phyloP scores from a whole-genome alignment of 2,329 filamentous ascomycete species.

The Ophiocordyceps polyrhachis-furcata region DNA sequence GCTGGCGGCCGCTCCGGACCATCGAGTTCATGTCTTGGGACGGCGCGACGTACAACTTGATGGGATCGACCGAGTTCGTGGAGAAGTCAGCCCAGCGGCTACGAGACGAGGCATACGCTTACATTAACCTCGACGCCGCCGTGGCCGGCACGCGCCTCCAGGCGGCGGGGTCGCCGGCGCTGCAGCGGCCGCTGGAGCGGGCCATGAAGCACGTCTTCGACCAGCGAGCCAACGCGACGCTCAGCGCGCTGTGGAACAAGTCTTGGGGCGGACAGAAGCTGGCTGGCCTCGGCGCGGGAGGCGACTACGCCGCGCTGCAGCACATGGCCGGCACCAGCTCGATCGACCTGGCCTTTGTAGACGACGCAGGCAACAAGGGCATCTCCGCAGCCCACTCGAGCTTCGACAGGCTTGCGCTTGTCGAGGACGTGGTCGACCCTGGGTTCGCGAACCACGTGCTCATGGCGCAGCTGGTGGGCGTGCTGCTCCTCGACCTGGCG shows the following conservation, averaged over 20 bases:
- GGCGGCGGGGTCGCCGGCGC: constrained; percentile 66
- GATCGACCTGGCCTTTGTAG: constrained; percentile 64
- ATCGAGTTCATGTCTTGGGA: constrained; percentile 98
- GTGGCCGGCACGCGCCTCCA: constrained; percentile 58
- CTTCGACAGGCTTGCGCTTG: constrained; percentile 82
- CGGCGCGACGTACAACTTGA: constrained; percentile 77
- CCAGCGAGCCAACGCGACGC: constrained; percentile 49
- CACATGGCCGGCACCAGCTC: constrained; percentile 78
- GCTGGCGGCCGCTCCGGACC: constrained; percentile 83
- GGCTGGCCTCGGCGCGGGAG: constrained; percentile 50
- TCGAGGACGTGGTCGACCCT: constrained; percentile 62
- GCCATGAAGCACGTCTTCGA: constrained; percentile 60
- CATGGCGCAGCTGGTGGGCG: constrained; percentile 59
- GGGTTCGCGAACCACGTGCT: constrained; percentile 64
- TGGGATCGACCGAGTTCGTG: constrained; percentile 88
- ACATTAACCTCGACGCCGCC: constrained; percentile 78
- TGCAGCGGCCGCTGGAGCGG: constrained; percentile 51
- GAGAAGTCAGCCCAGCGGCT: constrained; percentile 63
- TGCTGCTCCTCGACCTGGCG: constrained; percentile 71
- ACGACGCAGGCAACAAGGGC: constrained; percentile 20
- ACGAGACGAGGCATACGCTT: constrained; percentile 59
- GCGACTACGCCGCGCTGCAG: constrained; percentile 83
- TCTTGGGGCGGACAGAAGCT: constrained; percentile 37
- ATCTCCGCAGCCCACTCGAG: constrained; percentile 58
- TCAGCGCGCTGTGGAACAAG: constrained; percentile 58